phyloP scores from a whole-genome alignment of 140 eudicot species.

The Anethum foeniculum region DNA sequence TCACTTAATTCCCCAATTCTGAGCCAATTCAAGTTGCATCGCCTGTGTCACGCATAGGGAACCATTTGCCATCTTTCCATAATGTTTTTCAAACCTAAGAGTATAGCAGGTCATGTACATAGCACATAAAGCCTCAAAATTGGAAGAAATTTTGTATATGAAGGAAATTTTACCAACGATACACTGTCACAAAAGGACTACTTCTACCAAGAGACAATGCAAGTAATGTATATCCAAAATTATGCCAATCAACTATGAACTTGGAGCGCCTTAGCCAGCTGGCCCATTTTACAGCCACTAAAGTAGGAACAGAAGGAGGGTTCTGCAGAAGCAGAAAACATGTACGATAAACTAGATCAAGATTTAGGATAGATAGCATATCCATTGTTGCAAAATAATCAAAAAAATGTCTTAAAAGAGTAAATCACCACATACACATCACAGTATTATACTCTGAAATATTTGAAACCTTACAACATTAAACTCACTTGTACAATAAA shows the following conservation, averaged over 20 bases:
- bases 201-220: constrained; percentile 87
- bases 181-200: constrained; percentile 68
- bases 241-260: constrained; percentile 88
- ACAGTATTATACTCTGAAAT: background rate
- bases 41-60: constrained; percentile 86
- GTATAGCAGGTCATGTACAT: constrained; percentile 4
- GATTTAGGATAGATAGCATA: background rate
- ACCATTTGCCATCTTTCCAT: constrained; percentile 86
- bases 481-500: constrained; percentile 74
- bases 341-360: background rate
- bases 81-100: constrained; percentile 72
- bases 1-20: constrained; percentile 95
- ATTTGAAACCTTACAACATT: background rate
- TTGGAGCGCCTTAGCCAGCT: constrained; percentile 76
- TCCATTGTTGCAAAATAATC: background rate
- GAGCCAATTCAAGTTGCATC: constrained; percentile 94
- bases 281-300: constrained; percentile 85
- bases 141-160: background rate
- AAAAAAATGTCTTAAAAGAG: background rate
- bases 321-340: constrained; percentile 41
- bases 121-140: constrained; percentile 13
- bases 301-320: constrained; percentile 95
- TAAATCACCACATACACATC: background rate
- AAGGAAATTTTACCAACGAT: constrained; percentile 57
- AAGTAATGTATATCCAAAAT: constrained; percentile 83